phyloP scores from a whole-genome alignment of 139 green algal genomes.

The Coccomyxa sp. region DNA sequence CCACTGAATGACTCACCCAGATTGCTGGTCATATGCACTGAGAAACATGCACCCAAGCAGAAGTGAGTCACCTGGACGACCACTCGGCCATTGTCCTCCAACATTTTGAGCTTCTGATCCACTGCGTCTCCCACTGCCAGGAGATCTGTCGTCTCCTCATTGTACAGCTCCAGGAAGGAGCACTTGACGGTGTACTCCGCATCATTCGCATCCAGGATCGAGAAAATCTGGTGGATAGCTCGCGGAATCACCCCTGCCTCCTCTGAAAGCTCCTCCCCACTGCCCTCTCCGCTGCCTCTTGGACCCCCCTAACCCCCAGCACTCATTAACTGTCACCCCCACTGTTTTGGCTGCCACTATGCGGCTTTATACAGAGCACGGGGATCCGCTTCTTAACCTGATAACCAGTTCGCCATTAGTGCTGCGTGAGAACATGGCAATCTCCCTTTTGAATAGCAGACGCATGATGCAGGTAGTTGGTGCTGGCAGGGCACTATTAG shows the following conservation, averaged over 20 bases:
- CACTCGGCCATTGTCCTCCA: slow-evolving; percentile 79
- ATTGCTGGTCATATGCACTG: too few species aligned
- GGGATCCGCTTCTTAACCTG: too few species aligned
- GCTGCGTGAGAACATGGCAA: too few species aligned
- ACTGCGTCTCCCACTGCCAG: slow-evolving; percentile 48
- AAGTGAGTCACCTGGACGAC: slow-evolving; percentile 48
- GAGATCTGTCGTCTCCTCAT: slow-evolving; percentile 98
- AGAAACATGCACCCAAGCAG: background rate
- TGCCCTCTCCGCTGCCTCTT: slow-evolving; percentile 49
- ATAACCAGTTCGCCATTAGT: too few species aligned
- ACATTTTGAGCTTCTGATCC: slow-evolving; percentile 53
- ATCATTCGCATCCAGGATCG: slow-evolving; percentile 64
- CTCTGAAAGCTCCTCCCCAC: slow-evolving; percentile 32
- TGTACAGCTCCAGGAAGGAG: slow-evolving; percentile 97
- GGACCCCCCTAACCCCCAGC: slow-evolving; percentile 40
- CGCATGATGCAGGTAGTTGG: too few species aligned
- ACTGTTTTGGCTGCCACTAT: too few species aligned
- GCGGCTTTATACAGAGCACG: too few species aligned
- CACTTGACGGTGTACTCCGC: slow-evolving; percentile 66
- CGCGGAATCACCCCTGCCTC: slow-evolving; percentile 92
- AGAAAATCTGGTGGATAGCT: slow-evolving; percentile 93
- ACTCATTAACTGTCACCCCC: background rate
- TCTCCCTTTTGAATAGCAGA: too few species aligned
- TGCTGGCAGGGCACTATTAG: too few species aligned
- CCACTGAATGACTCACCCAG: too few species aligned